phyloP scores from a whole-genome alignment of 192 early-diverging fungal species.

The Podila horticola region DNA sequence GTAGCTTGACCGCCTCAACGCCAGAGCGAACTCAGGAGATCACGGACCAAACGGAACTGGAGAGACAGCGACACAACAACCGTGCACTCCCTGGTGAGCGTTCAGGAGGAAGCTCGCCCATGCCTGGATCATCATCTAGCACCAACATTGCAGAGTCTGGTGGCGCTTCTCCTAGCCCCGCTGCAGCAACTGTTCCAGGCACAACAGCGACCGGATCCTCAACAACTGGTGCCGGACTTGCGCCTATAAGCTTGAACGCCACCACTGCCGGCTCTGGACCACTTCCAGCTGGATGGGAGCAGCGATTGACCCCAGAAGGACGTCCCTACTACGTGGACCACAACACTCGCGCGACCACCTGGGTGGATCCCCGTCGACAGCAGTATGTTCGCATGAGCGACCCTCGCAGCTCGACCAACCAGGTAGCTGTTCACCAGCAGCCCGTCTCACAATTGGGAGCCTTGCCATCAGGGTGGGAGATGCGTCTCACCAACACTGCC shows the following conservation, averaged over 20 bases:
- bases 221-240: constrained; percentile 53
- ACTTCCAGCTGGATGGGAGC: constrained; percentile 87
- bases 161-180: constrained; percentile 17
- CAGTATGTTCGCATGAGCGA: constrained; percentile 65
- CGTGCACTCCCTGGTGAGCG: constrained; percentile 80
- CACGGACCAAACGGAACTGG: constrained; percentile 70
- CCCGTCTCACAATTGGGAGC: constrained; percentile 82
- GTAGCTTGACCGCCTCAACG: constrained; percentile 32
- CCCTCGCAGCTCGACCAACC: constrained; percentile 57
- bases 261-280: constrained; percentile 78
- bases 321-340: constrained; percentile 93
- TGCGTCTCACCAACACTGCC: constrained; percentile 95
- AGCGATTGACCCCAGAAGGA: constrained; percentile 81
- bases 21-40: constrained; percentile 54
- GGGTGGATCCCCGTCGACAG: constrained; percentile 86
- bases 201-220: constrained; percentile 5
- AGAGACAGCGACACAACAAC: constrained; percentile 82
- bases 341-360: constrained; percentile 88
- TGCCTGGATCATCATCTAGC: constrained; percentile 30
- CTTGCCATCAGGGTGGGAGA: constrained; percentile 97
- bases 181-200: constrained; percentile 21
- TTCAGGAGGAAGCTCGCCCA: constrained; percentile 38
- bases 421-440: constrained; percentile 74
- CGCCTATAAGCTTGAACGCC: constrained; percentile 52
- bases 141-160: constrained; percentile 29